These are phyloP conservation scores for Sordariomycetes sp. DNA, from an alignment of 2,329 filamentous ascomycete genomes.

Conservation along the genomic window DNA sequence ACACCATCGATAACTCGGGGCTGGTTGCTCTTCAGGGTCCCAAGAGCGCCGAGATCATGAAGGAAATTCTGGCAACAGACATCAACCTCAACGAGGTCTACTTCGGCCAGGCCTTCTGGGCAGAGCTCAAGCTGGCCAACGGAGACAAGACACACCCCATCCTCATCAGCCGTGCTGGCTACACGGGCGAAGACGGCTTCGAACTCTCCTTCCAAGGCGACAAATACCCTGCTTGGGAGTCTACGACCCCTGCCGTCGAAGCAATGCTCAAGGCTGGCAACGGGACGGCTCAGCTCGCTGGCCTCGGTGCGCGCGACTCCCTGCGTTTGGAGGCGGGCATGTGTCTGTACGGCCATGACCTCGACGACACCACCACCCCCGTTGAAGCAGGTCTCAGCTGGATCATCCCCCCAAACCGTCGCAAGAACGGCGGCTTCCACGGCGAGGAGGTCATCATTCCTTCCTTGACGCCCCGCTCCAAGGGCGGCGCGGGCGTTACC, in stretches of 20 bases:
- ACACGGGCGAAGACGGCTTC: slow-evolving; percentile 97
- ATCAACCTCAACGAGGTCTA: slow-evolving; percentile 59
- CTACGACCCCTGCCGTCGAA: slow-evolving; percentile 50
- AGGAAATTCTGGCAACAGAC: slow-evolving; percentile 45
- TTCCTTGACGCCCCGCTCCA: slow-evolving; percentile 65
- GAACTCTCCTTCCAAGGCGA: slow-evolving; percentile 69
- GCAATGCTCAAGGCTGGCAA: slow-evolving; percentile 58
- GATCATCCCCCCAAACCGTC: slow-evolving; percentile 77
- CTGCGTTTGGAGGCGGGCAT: slow-evolving; percentile 92
- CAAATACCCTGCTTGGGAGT: slow-evolving; percentile 28
- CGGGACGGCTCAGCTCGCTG: slow-evolving; percentile 64
- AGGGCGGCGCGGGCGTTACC: slow-evolving; percentile 60
- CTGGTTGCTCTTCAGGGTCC: slow-evolving; percentile 89
- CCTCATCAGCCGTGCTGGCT: slow-evolving; percentile 79
- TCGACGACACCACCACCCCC: slow-evolving; percentile 65
- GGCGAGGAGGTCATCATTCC: slow-evolving; percentile 69
- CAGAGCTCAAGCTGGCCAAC: slow-evolving; percentile 53
- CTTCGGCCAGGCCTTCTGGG: slow-evolving; percentile 69
- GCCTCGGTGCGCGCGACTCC: slow-evolving; percentile 84
- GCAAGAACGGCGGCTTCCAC: slow-evolving; percentile 64
- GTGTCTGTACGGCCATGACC: slow-evolving; percentile 99
- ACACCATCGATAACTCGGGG: slow-evolving; percentile 62
- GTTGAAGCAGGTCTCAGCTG: slow-evolving; percentile 54
- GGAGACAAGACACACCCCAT: slow-evolving; percentile 29
- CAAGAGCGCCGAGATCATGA: slow-evolving; percentile 59